Evolutionary conservation across 495 filamentous ascomycete genomes (phyloP), one percentile per base, ranked within the genome.

Genomic region (Massariosphaeria phaeospora): DNA sequence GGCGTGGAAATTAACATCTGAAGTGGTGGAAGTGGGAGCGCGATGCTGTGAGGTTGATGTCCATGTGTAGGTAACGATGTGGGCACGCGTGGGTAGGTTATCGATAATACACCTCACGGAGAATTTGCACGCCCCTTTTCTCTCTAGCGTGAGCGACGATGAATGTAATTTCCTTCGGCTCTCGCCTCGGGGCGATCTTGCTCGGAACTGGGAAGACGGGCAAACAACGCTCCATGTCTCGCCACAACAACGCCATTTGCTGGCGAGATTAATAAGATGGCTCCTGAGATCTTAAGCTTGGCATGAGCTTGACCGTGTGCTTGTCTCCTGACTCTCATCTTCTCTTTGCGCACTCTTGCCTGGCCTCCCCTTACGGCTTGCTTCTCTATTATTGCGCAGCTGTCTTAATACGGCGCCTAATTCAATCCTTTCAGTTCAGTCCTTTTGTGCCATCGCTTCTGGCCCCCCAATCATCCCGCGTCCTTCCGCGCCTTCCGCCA

Each of bases 181-280:
- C 34, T 38, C 34, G 34, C 34, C 6, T 21, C 18, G 44, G 20
- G 27, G 25, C 35, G 20, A 20, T 17, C 11, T n/a, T 17, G 7
- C 7, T 18, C 9, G 7, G 10, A 7, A 17, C 41, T 50, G 31
- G 47, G 47, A 50, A 39, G 47, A 38, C 47, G 33, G 47, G 12
- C 29, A 36, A 39, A 50, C 47, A 26, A 30, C 23, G 18, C 7
- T 50, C 34, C 47, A 30, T 31, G 50, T 54, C 50, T 53, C 49
- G 36, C 50, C 50, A 54, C 50, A 11, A 18, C 40, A 31, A 24
- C 36, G 50, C 50, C 18, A 54, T 44, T 35, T 11, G 49, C 12
- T 15, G 24, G 50, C 46, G 40, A 54, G 41, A 36, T 34, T n/a
- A n/a, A n/a, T n/a, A n/a, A n/a, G n/a, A 18, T 39, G 8, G 9